Base-by-base conservation (phyloP, 192 early-diverging fungal species). In the Mortierella alpina region DNA sequence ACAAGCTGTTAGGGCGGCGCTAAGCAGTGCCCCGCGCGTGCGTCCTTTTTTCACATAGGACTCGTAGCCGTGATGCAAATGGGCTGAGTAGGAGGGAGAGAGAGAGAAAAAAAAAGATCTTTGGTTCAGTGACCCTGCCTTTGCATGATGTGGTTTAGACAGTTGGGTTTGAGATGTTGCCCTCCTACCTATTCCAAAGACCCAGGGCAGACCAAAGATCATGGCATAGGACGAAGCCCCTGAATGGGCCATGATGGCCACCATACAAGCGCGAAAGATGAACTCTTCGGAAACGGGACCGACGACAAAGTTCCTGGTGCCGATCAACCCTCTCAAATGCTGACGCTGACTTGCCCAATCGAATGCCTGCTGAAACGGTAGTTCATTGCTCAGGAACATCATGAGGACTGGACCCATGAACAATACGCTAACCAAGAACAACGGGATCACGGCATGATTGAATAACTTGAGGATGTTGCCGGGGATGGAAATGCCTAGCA, bases 31-130 rank as follows among this genome's bases (percentile, higher is more conserved):
- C 4, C 52, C 54, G 3, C 31, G 48, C 4, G 54, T 88, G 7
- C 75, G 48, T 0, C 89, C 90, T 60, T 82, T 68, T 23, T 66
- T 68, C 9, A 73, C 60, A 65, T 87, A 92, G 5, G 63, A 59
- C 64, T 93, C 91, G 66, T 86, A 91, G 0, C 81, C 86, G 59
- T 95, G 91, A 70, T 95, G 92, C n/a, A 92, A 53, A 70, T 94
- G 93, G 5, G 93, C 93, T 91, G 53, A 50, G 23, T 46, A 45
- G 0, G 13, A 13, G 14, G 9, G 12, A 11, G n/a, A 7, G 48
- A 7, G 14, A 7, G 17, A 50, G 55, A 9, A 56, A n/a, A 56
- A 20, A 59, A 31, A 59, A 9, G 41, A 59, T 17, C 13, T 13
- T 13, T 44, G 8, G n/a, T 46, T 20, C 54, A 55, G 8, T 20